Evolutionary conservation across 176 grass and related monocot species (phyloP).

Genomic region (Chloris gayana): DNA sequence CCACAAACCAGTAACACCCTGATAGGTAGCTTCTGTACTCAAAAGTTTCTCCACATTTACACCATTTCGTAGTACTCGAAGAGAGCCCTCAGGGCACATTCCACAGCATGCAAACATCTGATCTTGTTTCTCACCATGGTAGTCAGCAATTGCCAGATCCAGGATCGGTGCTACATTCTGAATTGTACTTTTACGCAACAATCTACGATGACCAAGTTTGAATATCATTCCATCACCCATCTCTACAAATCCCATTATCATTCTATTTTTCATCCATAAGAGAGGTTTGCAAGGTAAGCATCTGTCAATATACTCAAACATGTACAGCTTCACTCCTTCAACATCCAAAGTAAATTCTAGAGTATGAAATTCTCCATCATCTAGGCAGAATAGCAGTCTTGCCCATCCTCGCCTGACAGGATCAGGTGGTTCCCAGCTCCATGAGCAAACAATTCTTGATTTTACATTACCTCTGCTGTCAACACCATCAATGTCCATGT

Average conservation of each 20-base stretch:
- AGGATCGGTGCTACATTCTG: constrained; percentile 97
- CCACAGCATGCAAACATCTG: constrained; percentile 98
- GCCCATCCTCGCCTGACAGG: constrained; percentile 46
- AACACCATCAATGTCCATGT: constrained; percentile 86
- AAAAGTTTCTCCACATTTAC: constrained; percentile 95
- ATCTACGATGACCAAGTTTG: constrained; percentile 64
- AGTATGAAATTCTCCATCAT: constrained; percentile 82
- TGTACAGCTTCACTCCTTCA: constrained; percentile 59
- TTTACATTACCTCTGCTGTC: constrained; percentile 55
- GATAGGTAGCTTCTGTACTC: constrained; percentile 80
- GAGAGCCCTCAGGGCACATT: constrained; percentile 92
- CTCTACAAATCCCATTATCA: constrained; percentile 83
- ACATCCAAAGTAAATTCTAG: constrained; percentile 74
- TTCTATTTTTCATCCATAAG: constrained; percentile 73
- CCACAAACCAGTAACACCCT: constrained; percentile 90
- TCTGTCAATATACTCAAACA: constrained; percentile 70
- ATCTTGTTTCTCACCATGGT: constrained; percentile 90
- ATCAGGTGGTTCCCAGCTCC: constrained; percentile 85
- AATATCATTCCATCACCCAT: constrained; percentile 98
- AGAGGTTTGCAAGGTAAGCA: constrained; percentile 69
- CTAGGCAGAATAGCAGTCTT: constrained; percentile 83
- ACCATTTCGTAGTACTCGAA: constrained; percentile 86
- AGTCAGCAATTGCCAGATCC: constrained; percentile 88
- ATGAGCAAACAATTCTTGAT: constrained; percentile 79
- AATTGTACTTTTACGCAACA: constrained; percentile 79